Evolutionary conservation across 805 yeast species (phyloP), one percentile per base, ranked within the genome.

Genomic region (Starmerella bombi): DNA sequence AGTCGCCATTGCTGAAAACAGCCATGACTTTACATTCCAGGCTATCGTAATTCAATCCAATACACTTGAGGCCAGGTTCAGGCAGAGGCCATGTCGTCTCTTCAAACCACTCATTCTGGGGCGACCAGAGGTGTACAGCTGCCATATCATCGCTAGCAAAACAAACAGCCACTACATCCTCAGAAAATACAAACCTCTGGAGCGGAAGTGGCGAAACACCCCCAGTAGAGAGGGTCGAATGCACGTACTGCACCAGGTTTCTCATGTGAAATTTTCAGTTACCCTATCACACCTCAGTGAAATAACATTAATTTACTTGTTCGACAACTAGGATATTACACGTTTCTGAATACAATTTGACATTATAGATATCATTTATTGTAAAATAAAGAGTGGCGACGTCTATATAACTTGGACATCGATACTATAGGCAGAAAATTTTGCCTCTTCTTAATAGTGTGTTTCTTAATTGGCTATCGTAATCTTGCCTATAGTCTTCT

Each of bases 1-100:
- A 73, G 54, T 85, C 94, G 49, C 97, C 97, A 46, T 73, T 72
- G 37, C 64, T 62, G 45, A 83, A 70, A 1, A 84, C 74, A 37
- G 83, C 70, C 1, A 82, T 69, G 32, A 80, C 60, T 50, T 77
- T 79, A 21, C 66, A 66, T n/a, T 67, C 57, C 3, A 47, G 2
- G 12, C 38, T n/a, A 21, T 47, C 43, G 32, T 36, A 41, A 12
- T 36, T 35, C 10, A 47, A 15, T 7, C 42, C 42, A 1, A 45
- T 37, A 4, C 48, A 25, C 5, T 7, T n/a, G 12, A n/a, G 16
- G 1, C 14, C 20, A 3, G 32, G 25, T 12, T 17, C 35, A 17
- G 40, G 25, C 10, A 38, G 32, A 16, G 43, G 45, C 42, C 45
- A 42, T 20, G 39, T 44, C 10, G 36, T 40, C n/a, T 10, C 20